Base-by-base conservation (phyloP, 192 early-diverging fungal genomes). In the Backusella psychrophila region DNA sequence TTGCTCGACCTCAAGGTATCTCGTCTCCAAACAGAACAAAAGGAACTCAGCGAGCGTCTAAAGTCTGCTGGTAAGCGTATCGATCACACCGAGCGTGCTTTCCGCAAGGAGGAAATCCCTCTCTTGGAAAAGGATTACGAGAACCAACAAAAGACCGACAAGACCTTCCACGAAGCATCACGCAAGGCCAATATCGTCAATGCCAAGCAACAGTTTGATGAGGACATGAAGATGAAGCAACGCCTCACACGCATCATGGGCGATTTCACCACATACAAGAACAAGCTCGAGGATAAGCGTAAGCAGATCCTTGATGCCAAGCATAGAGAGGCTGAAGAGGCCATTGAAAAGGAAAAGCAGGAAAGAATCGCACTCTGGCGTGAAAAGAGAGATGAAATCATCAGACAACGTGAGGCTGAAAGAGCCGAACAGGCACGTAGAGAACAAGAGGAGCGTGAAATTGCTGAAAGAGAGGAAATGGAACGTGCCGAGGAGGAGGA, bases 21-120 rank as follows among this genome's bases (percentile, higher is more conserved):
- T 80, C 91, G 97, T 77, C 78, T 98, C 34, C 94, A 99, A 84
- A 94, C 96, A 82, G 96, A 97, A 81, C 91, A 93, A 85, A 85
- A 86, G 36, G 96, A 96, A 78, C 85, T 94, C 78, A 88, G 90
- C 76, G 84, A 87, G 68, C 93, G 95, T 77, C 86, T 95, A 75
- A 91, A 91, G 84, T 66, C 85, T 19, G 85, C 93, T 73, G 85
- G 85, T 69, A 96, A 96, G 83, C 89, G 91, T 75, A 73, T 93
- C 34, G 98, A 99, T 84, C 95, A 97, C 80, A 87, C 91, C 19
- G 96, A 97, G 85, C 95, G 98, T 80, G 98, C 97, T 17, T 93
- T 86, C 87, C 94, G 97, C 76, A 89, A 92, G 81, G 90, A 91
- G 72, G 98, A 99, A 87, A 92, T 93, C 77, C 93, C 97, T 56